Evolutionary conservation across 148 eudicot genomes (phyloP).

Genomic region (Salicornia ramosissima): DNA sequence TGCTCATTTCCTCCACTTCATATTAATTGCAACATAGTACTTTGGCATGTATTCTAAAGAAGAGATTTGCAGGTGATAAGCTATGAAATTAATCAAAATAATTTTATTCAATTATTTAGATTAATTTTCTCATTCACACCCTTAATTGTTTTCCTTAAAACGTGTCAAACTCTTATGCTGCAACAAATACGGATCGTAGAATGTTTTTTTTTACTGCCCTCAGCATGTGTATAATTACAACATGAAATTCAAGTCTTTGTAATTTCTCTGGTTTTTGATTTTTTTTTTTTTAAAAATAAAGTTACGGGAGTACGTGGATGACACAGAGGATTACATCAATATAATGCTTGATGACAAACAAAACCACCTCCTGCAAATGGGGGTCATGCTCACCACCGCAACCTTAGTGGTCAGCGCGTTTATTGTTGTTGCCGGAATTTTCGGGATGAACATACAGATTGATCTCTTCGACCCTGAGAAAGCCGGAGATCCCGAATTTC

Average conservation of each 20-base stretch:
- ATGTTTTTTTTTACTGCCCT: no score
- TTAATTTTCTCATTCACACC: no score
- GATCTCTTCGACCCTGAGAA: conserved; percentile 40
- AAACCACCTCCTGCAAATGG: conserved; percentile 97
- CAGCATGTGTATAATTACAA: not conserved
- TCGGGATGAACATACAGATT: conserved; percentile 82
- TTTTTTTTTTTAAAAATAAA: conserved; percentile 20
- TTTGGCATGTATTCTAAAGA: no score
- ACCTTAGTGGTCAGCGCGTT: conserved; percentile 83
- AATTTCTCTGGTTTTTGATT: not conserved
- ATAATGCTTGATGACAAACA: conserved; percentile 98
- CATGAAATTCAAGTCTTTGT: not conserved
- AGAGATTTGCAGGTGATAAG: no score
- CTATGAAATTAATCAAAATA: no score
- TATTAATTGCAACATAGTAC: no score
- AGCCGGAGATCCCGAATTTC: conserved; percentile 53
- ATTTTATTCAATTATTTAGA: no score
- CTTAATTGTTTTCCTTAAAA: no score
- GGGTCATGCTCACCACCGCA: conserved; percentile 92
- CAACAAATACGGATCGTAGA: no score
- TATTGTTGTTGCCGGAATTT: conserved; percentile 82
- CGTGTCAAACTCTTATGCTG: no score
- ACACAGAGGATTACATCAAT: conserved; percentile 98
- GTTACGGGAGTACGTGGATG: conserved; percentile 97
- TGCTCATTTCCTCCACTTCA: no score